Evolutionary conservation across 106 monocot genomes (phyloP).

Genomic region (Acorus calamus): DNA sequence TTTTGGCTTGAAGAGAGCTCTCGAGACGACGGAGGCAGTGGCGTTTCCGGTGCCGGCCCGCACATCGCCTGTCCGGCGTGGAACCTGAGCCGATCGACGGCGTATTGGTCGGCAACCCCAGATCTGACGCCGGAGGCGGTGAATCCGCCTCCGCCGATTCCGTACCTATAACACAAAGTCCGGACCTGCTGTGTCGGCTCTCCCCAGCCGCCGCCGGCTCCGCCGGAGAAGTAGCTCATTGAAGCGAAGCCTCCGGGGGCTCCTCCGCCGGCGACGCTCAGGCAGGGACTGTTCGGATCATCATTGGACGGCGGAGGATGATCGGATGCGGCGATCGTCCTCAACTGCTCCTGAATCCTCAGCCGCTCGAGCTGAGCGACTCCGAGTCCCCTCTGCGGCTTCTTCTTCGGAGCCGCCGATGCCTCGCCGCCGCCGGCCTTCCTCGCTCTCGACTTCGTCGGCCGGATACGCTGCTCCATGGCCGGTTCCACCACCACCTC

Average conservation of each 20-base stretch:
- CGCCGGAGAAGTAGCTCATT: background rate
- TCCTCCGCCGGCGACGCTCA: background rate
- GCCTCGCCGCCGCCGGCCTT: constrained; percentile 9
- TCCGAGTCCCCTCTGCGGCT: constrained; percentile 49
- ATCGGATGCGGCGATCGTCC: constrained; percentile 15
- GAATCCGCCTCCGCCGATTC: background rate
- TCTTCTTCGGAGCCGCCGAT: constrained; percentile 19
- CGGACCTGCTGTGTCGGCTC: background rate
- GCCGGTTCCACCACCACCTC: no score
- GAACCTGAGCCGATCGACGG: constrained; percentile 5
- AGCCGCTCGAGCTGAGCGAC: constrained; percentile 48
- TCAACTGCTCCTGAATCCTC: constrained; percentile 45
- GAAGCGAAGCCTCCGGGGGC: background rate
- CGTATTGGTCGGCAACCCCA: constrained; percentile 2
- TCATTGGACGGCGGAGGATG: background rate
- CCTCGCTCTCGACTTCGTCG: constrained; percentile 13
- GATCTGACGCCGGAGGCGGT: constrained; percentile 1
- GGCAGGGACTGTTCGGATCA: background rate
- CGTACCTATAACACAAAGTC: background rate
- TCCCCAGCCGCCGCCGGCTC: background rate
- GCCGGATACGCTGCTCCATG: no score
- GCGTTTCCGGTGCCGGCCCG: no score
- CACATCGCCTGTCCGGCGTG: background rate
- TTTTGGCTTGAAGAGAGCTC: constrained; percentile 74
- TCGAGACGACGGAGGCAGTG: background rate